Conservation (phyloP, 192 early-diverging fungal species). For the Gorgonomyces haynaldii region DNA sequence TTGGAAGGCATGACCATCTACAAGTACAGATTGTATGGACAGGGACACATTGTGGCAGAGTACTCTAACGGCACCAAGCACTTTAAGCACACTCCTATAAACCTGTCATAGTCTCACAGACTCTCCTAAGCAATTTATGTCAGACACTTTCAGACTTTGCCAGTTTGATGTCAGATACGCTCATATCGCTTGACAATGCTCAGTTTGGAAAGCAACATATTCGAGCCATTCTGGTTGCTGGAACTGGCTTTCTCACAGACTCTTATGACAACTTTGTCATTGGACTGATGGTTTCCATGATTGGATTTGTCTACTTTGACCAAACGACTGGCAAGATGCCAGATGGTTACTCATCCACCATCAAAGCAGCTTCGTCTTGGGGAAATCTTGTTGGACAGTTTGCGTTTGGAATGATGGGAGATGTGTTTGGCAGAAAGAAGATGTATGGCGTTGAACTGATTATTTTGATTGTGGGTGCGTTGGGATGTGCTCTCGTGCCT, state of each 20-base stretch:
- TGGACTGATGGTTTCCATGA: constrained; percentile 80
- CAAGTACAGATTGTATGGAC: constrained; percentile 87
- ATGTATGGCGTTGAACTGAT: constrained; percentile 71
- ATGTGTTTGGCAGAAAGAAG: constrained; percentile 65
- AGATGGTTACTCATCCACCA: background rate
- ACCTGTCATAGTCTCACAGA: background rate
- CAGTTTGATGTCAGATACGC: too few species aligned
- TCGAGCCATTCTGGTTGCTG: constrained; percentile 37
- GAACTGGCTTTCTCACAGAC: constrained; percentile 75
- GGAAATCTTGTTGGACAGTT: constrained; percentile 85
- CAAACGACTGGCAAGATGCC: background rate
- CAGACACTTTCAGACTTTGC: too few species aligned
- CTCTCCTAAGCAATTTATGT: too few species aligned
- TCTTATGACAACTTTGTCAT: constrained; percentile 96
- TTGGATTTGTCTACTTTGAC: constrained; percentile 23
- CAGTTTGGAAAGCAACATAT: too few species aligned
- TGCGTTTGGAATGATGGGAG: constrained; percentile 69
- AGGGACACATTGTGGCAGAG: constrained; percentile 70
- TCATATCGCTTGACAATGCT: too few species aligned
- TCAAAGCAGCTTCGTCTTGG: constrained; percentile 9
- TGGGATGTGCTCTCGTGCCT: constrained; percentile 61
- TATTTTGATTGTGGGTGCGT: constrained; percentile 65
- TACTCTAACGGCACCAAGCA: constrained; percentile 68
- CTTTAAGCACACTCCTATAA: constrained; percentile 49
- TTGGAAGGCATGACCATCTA: constrained; percentile 97